Evolutionary conservation across 2,329 filamentous ascomycete species (phyloP).

Genomic region (Exophiala mesophila): DNA sequence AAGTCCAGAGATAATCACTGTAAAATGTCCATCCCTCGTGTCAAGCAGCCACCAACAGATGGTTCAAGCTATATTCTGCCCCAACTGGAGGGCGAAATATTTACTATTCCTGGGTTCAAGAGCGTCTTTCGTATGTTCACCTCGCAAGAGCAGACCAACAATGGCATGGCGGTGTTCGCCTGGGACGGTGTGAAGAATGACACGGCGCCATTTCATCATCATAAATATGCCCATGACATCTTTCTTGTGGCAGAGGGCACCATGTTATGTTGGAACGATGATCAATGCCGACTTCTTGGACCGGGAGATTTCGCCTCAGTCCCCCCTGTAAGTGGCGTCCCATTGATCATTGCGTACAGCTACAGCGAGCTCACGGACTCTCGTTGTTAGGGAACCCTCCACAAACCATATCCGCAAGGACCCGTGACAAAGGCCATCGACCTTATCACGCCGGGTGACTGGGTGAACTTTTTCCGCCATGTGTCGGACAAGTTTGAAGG

Average conservation of each 20-base stretch:
- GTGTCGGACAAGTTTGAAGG: conserved; percentile 50
- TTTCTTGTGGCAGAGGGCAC: conserved; percentile 54
- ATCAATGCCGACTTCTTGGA: conserved; percentile 49
- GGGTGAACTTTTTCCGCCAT: conserved; percentile 58
- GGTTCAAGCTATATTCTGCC: conserved; percentile 44
- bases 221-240: conserved; percentile 53
- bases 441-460: conserved; percentile 53
- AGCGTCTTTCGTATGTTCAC: conserved; percentile 48
- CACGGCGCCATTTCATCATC: conserved; percentile 52
- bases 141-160: conserved; percentile 48
- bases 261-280: conserved; percentile 54
- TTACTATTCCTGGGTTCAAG: conserved; percentile 51
- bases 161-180: conserved; percentile 48
- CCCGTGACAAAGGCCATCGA: conserved; percentile 51
- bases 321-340: conserved; percentile 44
- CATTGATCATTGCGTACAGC: background rate
- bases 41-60: conserved; percentile 32
- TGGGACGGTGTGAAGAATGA: conserved; percentile 46
- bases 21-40: conserved; percentile 2
- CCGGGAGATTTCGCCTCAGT: conserved; percentile 56
- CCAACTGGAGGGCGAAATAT: conserved; percentile 48
- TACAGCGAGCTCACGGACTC: background rate
- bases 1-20: background rate
- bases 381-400: conserved; percentile 42
- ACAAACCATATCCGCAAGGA: conserved; percentile 52